Base-by-base conservation (phyloP, 371 early-diverging fungal genomes). In the Basidiobolus meristosporus region DNA sequence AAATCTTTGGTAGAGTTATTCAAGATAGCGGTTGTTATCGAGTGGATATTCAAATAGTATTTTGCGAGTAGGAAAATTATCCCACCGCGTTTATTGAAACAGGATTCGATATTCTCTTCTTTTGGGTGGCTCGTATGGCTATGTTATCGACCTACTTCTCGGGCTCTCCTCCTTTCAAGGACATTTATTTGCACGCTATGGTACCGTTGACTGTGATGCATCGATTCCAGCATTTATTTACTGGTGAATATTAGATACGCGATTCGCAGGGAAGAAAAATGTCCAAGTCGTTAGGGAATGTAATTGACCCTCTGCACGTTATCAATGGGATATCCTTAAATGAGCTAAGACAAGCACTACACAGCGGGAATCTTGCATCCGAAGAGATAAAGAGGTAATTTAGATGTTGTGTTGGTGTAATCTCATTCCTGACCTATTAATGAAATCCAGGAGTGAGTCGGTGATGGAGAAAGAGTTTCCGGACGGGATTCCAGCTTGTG, bases 91-190 rank as follows among this genome's bases (percentile, higher is more conserved):
- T 98, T 7, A 70, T 99, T 51, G 99, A 99, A 58, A 98, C 99
- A 18, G 99, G 99, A 0, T 75, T 70, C 47, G 99, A 99, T 62
- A 99, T 99, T 53, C 57, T 99, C 36, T 99, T 98, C 67, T 99
- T 99, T 56, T 99, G 99, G 99, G 96, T 99, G 9, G 96, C 97
- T 7, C 72, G 99, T 38, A 99, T 99, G 99, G 89, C 87, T 2
- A 98, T 99, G 97, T 56, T 99, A 38, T 76, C 90, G 42, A 74
- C 85, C 28, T 73, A 93, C 48, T 72, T 99, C 42, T 70, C 88
- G 2, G 77, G 73, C 7, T 43, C 73, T 39, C 50, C 70, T 2
- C 92, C 98, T 0, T 99, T 99, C 66, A 76, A 82, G 26, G 69
- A 73, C 19, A 73, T 87, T 10, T 61, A 65, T 48, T 56, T 83